These are phyloP conservation scores for Candida sojae DNA, from an alignment of 1,139 yeast genomes.

Conservation along the genomic window DNA sequence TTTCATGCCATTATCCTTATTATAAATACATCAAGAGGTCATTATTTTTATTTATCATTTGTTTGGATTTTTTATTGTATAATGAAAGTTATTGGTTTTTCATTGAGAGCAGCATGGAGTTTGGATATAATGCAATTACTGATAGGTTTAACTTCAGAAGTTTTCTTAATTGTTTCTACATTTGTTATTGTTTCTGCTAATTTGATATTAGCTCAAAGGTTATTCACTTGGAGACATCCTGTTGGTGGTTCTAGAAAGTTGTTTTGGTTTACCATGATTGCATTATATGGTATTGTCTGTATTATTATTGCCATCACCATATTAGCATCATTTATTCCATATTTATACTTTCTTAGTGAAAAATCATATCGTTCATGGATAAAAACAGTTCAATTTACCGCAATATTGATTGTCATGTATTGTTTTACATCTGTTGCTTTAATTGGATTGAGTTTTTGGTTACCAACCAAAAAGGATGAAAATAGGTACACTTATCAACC, in stretches of 20 bases:
- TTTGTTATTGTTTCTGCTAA: constrained; percentile 37
- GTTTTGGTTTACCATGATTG: constrained; percentile 38
- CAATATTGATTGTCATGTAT: constrained; percentile 34
- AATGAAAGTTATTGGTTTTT: constrained; percentile 34
- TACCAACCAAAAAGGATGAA: constrained; percentile 48
- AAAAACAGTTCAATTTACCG: constrained; percentile 30
- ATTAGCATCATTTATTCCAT: constrained; percentile 37
- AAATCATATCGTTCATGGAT: constrained; percentile 24
- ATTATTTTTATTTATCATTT: constrained; percentile 34
- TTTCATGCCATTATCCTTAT: constrained; percentile 28
- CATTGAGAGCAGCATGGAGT: constrained; percentile 32
- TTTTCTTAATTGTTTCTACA: constrained; percentile 36
- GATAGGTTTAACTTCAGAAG: constrained; percentile 34
- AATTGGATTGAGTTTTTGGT: constrained; percentile 40
- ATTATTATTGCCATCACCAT: constrained; percentile 35
- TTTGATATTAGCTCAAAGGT: constrained; percentile 43
- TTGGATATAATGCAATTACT: constrained; percentile 23
- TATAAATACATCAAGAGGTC: constrained; percentile 36
- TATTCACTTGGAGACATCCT: constrained; percentile 51
- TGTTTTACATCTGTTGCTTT: constrained; percentile 38
- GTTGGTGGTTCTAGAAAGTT: constrained; percentile 44
- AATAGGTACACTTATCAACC: constrained; percentile 47
- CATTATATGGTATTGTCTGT: constrained; percentile 30
- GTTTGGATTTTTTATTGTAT: constrained; percentile 33
- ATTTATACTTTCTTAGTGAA: constrained; percentile 28